Evolutionary conservation across 225 moss, liverwort and hornwort species (phyloP).

Genomic region (Bryum argenteum): DNA sequence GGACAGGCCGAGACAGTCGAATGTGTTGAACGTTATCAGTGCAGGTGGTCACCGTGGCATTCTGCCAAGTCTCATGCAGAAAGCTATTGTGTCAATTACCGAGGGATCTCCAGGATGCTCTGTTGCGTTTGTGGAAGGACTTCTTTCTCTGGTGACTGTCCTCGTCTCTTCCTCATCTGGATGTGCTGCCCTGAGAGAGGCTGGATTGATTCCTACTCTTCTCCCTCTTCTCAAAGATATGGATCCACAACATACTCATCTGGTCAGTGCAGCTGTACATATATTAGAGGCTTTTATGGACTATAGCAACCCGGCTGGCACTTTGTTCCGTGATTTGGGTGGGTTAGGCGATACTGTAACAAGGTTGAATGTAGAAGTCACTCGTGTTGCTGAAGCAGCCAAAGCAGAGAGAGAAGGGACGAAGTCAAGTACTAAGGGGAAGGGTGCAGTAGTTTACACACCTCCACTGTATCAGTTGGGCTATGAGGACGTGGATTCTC

Average conservation of each 20-base stretch:
- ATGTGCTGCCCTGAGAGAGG: conserved; percentile 89
- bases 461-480: conserved; percentile 52
- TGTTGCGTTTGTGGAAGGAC: conserved; percentile 80
- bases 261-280: conserved; percentile 94
- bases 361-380: conserved; percentile 81
- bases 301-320: conserved; percentile 97
- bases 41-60: conserved; percentile 98
- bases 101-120: conserved; percentile 70
- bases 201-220: conserved; percentile 90
- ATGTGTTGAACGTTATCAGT: conserved; percentile 94
- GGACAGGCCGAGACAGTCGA: conserved; percentile 92
- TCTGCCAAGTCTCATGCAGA: conserved; percentile 95
- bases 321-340: conserved; percentile 90
- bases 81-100: conserved; percentile 73
- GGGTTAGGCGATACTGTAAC: conserved; percentile 92
- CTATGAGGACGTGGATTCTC: conserved; percentile 63
- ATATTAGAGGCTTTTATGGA: conserved; percentile 99
- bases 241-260: conserved; percentile 77
- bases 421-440: conserved; percentile 64
- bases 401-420: conserved; percentile 57
- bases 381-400: conserved; percentile 69
- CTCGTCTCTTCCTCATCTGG: conserved; percentile 94
- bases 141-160: conserved; percentile 87
- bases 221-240: conserved; percentile 91
- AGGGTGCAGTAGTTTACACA: conserved; percentile 61